Base-by-base conservation (phyloP, 768 basidiomycete species). In the Mycena haematopus region DNA sequence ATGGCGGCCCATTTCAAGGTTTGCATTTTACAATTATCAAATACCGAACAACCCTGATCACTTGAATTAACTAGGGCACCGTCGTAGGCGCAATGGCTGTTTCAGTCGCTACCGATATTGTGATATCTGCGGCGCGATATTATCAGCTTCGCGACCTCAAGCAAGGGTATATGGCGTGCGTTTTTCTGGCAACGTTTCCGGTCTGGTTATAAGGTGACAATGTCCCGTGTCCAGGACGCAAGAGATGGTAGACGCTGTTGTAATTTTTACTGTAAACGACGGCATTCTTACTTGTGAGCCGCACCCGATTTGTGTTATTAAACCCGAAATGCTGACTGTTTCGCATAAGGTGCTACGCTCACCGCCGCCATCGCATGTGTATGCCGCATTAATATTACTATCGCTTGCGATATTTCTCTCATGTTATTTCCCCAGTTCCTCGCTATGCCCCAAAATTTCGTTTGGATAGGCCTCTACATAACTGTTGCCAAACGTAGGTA, bases 131-230 rank as follows among this genome's bases (percentile, higher is more conserved):
- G 21, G 56, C 65, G 17, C 50, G 65, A 44, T 65, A 65, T 36
- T 62, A 57, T 31, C 58, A 52, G 21, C 60, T 65, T 19, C 59
- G 52, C 33, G 52, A 61, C 25, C 50, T 65, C 38, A 64, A 58
- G 38, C 57, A 59, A 27, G 63, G 63, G 10, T 63, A 63, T 36
- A 55, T 35, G 25, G 19, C 29, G 61, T 62, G 25, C 25, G 49
- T 11, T 15, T 6, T 50, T 9, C 9, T 22, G 38, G 33, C 19
- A 31, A 50, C n/a, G 21, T 21, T 33, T 13, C 5, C 40, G 29
- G 29, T 31, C 29, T 42, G 14, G 31, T 19, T 22, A 22, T 40
- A 7, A 36, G n/a, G n/a, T n/a, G n/a, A n/a, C n/a, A 7, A 22
- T 45, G 21, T 45, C 35, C 14, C 36, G 7, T 9, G 29, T 9